These are phyloP conservation scores for Lyophyllum semitale DNA, from an alignment of 768 basidiomycete species.

Conservation along the genomic window DNA sequence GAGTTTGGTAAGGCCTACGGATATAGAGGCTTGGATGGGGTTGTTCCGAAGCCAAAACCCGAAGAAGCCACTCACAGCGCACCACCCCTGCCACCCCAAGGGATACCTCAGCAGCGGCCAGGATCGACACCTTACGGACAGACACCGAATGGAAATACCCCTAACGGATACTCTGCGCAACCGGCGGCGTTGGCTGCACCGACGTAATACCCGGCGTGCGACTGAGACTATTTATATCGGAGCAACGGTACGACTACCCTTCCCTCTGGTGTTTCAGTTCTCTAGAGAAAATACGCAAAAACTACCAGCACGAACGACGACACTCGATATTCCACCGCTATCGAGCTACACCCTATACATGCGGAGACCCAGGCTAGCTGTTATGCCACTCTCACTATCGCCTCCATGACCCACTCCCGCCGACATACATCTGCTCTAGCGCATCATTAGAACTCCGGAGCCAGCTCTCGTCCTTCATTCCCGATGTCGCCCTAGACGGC, in stretches of 20 bases:
- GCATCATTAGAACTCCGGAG: not conserved
- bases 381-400: not conserved
- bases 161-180: slow-evolving; percentile 16
- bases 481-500: slow-evolving; percentile 22
- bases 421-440: not conserved
- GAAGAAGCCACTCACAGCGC: slow-evolving; percentile 20
- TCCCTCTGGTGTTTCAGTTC: slow-evolving; percentile 3
- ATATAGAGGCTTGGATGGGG: slow-evolving; percentile 70
- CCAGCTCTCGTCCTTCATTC: slow-evolving; percentile 3
- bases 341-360: not conserved
- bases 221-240: slow-evolving; percentile 13
- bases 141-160: slow-evolving; percentile 18
- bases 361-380: not conserved
- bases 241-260: not conserved
- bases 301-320: not conserved
- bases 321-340: not conserved
- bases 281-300: slow-evolving; percentile 4
- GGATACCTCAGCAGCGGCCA: slow-evolving; percentile 16
- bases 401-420: not conserved
- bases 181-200: slow-evolving; percentile 5
- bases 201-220: slow-evolving; percentile 1
- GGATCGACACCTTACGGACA: slow-evolving; percentile 19
- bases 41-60: slow-evolving; percentile 67
- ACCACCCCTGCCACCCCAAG: slow-evolving; percentile 8
- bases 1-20: slow-evolving; percentile 79